phyloP scores from a whole-genome alignment of 495 filamentous ascomycete genomes.

The Chaetomium fimeti region DNA sequence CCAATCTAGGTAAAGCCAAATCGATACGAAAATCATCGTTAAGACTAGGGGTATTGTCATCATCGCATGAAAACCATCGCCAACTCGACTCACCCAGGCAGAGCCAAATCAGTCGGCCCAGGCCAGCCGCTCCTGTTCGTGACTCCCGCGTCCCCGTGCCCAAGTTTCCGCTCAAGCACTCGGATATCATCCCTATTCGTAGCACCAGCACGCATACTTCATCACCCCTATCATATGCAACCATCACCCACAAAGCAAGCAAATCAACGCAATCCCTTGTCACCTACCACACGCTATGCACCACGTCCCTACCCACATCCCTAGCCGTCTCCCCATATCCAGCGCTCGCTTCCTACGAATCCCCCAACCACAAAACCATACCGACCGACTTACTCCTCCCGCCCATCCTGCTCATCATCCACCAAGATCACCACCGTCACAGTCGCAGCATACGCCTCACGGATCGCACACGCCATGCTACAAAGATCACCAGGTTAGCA shows the following conservation, averaged over 20 bases:
- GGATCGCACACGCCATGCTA: constrained; percentile 65
- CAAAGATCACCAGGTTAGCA: constrained; percentile 20
- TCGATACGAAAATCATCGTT: background rate
- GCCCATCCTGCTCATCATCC: constrained; percentile 33
- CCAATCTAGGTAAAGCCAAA: background rate
- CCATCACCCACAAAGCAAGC: background rate
- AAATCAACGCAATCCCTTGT: background rate
- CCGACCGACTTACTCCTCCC: constrained; percentile 18
- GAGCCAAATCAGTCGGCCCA: background rate
- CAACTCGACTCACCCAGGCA: background rate
- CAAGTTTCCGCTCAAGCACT: background rate
- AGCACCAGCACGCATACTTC: background rate
- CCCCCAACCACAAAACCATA: background rate
- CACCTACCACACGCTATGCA: background rate
- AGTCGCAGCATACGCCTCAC: constrained; percentile 68
- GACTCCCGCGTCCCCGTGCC: background rate
- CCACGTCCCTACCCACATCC: background rate
- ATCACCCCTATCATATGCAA: background rate
- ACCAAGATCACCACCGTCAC: constrained; percentile 67
- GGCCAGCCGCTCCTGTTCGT: background rate
- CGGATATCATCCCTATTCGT: background rate
- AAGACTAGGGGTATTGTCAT: background rate
- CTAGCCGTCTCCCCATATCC: background rate
- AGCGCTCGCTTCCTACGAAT: background rate
- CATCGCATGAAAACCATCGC: background rate